These are phyloP conservation scores for Fusarium decemcellulare DNA, from an alignment of 2,329 filamentous ascomycete genomes.

Conservation along the genomic window DNA sequence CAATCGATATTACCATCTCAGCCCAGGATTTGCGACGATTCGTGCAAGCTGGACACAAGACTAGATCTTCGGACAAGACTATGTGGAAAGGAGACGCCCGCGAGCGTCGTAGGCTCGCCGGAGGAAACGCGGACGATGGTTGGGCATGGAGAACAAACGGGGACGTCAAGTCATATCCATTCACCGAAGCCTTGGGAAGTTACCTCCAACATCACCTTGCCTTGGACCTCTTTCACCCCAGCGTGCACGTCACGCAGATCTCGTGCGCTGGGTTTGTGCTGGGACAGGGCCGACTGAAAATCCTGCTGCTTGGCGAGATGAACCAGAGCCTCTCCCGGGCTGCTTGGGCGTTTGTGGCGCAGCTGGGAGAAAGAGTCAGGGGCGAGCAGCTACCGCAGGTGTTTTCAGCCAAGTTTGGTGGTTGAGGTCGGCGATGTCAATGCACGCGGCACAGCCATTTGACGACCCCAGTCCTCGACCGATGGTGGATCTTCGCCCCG, in stretches of 20 bases:
- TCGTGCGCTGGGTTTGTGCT: constrained; percentile 70
- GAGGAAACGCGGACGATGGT: constrained; percentile 64
- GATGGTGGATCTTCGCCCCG: not conserved
- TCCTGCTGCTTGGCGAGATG: constrained; percentile 52
- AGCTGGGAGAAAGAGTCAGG: constrained; percentile 52
- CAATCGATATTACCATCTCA: constrained; percentile 67
- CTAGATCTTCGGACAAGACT: constrained; percentile 13
- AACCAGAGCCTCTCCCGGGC: constrained; percentile 51
- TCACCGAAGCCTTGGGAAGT: constrained; percentile 63
- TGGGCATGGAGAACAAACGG: constrained; percentile 62
- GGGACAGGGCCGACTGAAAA: constrained; percentile 66
- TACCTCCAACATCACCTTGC: constrained; percentile 69
- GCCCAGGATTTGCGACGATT: constrained; percentile 64
- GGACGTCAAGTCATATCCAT: constrained; percentile 52
- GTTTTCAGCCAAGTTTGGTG: constrained; percentile 38
- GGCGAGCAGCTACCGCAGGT: constrained; percentile 45
- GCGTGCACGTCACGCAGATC: constrained; percentile 66
- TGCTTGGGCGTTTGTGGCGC: constrained; percentile 56
- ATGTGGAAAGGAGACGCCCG: constrained; percentile 52
- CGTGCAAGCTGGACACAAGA: constrained; percentile 54
- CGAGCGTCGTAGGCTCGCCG: constrained; percentile 62
- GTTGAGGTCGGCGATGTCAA: constrained; percentile 19
- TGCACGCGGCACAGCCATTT: not conserved
- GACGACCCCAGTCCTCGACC: not conserved
- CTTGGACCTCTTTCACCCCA: constrained; percentile 68